phyloP scores from a whole-genome alignment of 2,329 filamentous ascomycete genomes.

The Cladosporium sp. region DNA sequence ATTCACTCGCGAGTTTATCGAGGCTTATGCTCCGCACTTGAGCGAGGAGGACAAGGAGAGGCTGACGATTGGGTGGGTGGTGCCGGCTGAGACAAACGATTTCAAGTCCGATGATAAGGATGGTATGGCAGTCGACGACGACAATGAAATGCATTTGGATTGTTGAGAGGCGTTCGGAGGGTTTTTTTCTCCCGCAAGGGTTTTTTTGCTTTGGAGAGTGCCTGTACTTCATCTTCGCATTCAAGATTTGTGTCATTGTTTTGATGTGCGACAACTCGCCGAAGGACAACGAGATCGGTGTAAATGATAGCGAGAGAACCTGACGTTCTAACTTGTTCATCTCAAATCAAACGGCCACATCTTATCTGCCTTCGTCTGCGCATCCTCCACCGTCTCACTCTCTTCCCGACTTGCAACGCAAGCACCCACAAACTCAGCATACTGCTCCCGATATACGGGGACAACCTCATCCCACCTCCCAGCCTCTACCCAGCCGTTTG shows the following conservation, averaged over 20 bases:
- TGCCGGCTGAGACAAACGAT: background rate
- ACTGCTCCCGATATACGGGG: background rate
- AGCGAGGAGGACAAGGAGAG: background rate
- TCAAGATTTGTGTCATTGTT: background rate
- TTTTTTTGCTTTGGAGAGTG: background rate
- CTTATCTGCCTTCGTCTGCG: background rate
- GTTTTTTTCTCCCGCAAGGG: background rate
- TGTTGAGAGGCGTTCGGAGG: background rate
- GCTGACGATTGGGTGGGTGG: background rate
- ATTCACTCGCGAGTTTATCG: background rate
- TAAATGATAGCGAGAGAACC: background rate
- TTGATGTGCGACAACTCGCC: background rate
- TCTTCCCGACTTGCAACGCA: background rate
- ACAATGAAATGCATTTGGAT: background rate
- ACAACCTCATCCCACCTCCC: background rate
- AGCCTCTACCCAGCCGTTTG: slow-evolving; percentile 10
- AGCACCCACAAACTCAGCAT: background rate
- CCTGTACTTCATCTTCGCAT: background rate
- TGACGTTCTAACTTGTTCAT: background rate
- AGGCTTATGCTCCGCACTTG: background rate
- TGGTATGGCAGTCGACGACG: background rate
- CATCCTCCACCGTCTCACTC: background rate
- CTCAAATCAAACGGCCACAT: background rate
- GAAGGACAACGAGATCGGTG: too few species aligned
- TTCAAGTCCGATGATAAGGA: background rate